These are phyloP conservation scores for Persicaria maculosa DNA, from an alignment of 148 eudicot genomes.

Conservation along the genomic window DNA sequence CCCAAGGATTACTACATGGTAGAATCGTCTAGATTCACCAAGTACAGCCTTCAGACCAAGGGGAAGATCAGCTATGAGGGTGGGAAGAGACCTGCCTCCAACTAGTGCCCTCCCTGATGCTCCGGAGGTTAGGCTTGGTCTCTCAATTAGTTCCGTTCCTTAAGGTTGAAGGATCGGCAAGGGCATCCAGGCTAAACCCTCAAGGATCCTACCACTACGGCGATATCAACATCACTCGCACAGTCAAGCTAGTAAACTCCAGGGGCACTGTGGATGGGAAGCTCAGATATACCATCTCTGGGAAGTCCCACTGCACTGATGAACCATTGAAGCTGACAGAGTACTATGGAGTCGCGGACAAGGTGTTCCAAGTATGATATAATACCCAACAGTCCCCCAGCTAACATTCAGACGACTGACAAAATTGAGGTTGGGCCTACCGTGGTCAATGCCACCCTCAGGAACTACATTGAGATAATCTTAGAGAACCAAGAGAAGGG, in stretches of 20 bases:
- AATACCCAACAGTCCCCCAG: constrained; percentile 36
- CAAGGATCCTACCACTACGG: constrained; percentile 78
- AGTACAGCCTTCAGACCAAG: constrained; percentile 31
- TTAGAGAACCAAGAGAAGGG: constrained; percentile 45
- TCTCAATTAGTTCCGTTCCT: constrained; percentile 54
- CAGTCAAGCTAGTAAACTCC: constrained; percentile 46
- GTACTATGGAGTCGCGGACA: constrained; percentile 30
- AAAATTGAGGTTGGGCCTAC: constrained; percentile 21
- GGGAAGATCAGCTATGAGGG: constrained; percentile 34
- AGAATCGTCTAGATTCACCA: constrained; percentile 55
- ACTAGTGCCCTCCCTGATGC: constrained; percentile 35
- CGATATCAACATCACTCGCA: constrained; percentile 50
- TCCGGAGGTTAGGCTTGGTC: constrained; percentile 57
- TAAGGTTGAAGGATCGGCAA: constrained; percentile 70
- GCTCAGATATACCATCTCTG: constrained; percentile 56
- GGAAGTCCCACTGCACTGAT: constrained; percentile 40
- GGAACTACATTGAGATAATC: constrained; percentile 43
- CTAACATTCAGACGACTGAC: constrained; percentile 7
- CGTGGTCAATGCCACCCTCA: constrained; percentile 28
- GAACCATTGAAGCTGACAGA: constrained; percentile 64
- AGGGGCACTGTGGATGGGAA: constrained; percentile 36
- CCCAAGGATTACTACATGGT: constrained; percentile 61
- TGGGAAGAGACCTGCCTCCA: constrained; percentile 35
- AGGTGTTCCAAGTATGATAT: constrained; percentile 43
- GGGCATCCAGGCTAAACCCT: constrained; percentile 77